A percentile compares a stretch with the other conserved stretches of the same genome.
Conservation (phyloP, 2,329 filamentous ascomycete species). For the Geoglossum cookeanum region DNA sequence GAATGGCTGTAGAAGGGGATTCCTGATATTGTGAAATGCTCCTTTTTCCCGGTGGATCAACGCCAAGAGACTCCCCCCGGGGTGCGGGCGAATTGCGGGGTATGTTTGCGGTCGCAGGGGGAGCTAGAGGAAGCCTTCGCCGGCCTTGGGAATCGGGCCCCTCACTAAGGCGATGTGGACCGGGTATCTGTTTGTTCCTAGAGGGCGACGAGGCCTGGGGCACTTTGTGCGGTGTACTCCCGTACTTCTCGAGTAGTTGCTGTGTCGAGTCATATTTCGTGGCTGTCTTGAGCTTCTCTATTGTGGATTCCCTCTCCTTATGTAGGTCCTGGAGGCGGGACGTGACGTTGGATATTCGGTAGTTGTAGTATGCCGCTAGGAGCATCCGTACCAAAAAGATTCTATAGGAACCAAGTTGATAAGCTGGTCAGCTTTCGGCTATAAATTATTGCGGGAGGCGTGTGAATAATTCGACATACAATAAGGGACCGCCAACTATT, state of each 20-base stretch:
- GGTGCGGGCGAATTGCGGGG: slow-evolving; percentile 18
- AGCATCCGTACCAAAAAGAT: slow-evolving; percentile 56
- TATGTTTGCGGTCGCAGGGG: slow-evolving; percentile 48
- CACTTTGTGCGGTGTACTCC: slow-evolving; percentile 39
- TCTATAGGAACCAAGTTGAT: slow-evolving; percentile 24
- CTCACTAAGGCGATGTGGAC: slow-evolving; percentile 12
- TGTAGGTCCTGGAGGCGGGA: slow-evolving; percentile 54
- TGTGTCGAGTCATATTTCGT: slow-evolving; percentile 94
- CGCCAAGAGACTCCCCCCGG: slow-evolving; percentile 7
- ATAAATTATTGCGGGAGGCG: neutral
- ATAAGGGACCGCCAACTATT: slow-evolving; percentile 55
- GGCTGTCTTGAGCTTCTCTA: slow-evolving; percentile 82
- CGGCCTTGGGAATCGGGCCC: slow-evolving; percentile 16
- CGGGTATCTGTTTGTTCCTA: slow-evolving; percentile 15
- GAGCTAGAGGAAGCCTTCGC: slow-evolving; percentile 33
- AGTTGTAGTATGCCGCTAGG: slow-evolving; percentile 57
- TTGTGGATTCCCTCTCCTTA: slow-evolving; percentile 65
- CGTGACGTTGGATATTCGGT: slow-evolving; percentile 53
- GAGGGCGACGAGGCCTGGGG: slow-evolving; percentile 9
- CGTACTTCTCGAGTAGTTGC: slow-evolving; percentile 86
- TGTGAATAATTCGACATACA: slow-evolving; percentile 33
- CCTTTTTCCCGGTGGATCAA: slow-evolving; percentile 3
- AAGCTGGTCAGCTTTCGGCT: neutral
- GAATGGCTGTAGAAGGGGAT: slow-evolving; percentile 7
- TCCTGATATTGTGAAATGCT: slow-evolving; percentile 5